These are phyloP conservation scores for Cerrena zonata DNA, from an alignment of 1,284 basidiomycete genomes.

Conservation along the genomic window DNA sequence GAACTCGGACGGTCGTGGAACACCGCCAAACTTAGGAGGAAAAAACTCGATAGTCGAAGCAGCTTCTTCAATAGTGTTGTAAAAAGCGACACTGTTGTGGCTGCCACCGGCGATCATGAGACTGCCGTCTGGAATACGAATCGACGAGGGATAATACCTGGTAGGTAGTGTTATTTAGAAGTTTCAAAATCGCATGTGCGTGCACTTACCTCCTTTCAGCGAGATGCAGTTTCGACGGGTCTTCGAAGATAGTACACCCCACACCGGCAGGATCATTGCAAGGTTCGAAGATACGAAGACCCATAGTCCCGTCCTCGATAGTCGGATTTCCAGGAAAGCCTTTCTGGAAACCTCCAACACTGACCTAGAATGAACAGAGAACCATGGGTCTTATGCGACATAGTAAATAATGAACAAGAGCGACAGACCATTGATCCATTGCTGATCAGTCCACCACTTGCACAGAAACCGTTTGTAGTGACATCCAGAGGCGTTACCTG, in stretches of 20 bases:
- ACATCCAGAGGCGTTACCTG: conserved; percentile 37
- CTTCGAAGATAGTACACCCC: conserved; percentile 37
- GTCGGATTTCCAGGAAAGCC: conserved; percentile 34
- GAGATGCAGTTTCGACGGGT: conserved; percentile 33
- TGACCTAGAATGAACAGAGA: too few species aligned
- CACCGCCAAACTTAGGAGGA: too few species aligned
- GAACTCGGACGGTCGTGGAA: too few species aligned
- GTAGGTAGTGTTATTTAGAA: too few species aligned
- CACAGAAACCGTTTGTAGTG: conserved; percentile 49
- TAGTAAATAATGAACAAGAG: neutral
- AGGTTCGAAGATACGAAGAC: conserved; percentile 34
- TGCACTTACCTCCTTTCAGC: conserved; percentile 37
- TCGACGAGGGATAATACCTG: conserved; percentile 41
- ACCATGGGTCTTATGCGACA: too few species aligned
- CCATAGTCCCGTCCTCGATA: too few species aligned
- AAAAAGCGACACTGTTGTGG: conserved; percentile 15
- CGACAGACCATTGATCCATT: conserved; percentile 41
- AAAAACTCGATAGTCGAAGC: too few species aligned
- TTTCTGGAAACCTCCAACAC: conserved; percentile 40
- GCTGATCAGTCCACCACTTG: conserved; percentile 41
- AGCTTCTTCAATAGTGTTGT: conserved; percentile 1
- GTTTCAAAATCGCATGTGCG: too few species aligned
- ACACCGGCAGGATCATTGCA: conserved; percentile 32
- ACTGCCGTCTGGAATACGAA: conserved; percentile 38
- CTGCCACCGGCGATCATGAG: conserved; percentile 40